Base-by-base conservation (phyloP, 2,329 filamentous ascomycete species). In the Nemania diffusa region DNA sequence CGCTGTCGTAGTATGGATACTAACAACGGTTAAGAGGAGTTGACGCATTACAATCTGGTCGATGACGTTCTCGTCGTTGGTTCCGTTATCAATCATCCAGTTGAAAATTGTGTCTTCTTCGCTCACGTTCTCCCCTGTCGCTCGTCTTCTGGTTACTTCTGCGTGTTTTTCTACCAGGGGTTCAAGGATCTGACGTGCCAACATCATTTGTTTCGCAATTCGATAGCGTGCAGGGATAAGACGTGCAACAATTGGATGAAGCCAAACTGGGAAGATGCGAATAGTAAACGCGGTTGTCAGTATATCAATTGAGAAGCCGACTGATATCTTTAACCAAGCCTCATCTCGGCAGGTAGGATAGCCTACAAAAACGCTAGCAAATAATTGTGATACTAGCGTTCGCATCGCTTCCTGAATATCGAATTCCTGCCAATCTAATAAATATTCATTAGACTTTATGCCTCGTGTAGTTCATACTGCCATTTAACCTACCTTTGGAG, bases 211-310 rank as follows among this genome's bases (percentile, higher is more conserved):
- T 17, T 58, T 44, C 15, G 20, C 24, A 11, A 65, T 13, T 5
- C 65, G 59, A 2, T 61, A 61, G n/a, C 65, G 34, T n/a, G 63
- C 13, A 2, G 40, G 20, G 64, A 78, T 63, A 57, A 80, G 74
- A 69, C 85, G 86, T 87, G 68, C 64, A 11, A 70, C 20, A n/a
- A 72, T 24, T 6, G 58, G 51, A 17, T 69, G 64, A 4, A 29
- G 15, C 63, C 63, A 69, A 1, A 50, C 34, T 9, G 71, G 71
- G 17, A 71, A 67, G n/a, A 69, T 42, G 3, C 65, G 55, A 34
- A 73, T 27, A 1, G 37, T 57, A 29, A 72, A 69, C 0, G 63
- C 59, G 2, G 70, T 60, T 17, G 24, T 51, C 8, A 72, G 65
- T 9, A 61, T 22, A 44, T 72, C 64, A 5, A 66, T 40, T 7